Base-by-base conservation (phyloP, 768 basidiomycete genomes). In the Hebeloma cylindrosporum region DNA sequence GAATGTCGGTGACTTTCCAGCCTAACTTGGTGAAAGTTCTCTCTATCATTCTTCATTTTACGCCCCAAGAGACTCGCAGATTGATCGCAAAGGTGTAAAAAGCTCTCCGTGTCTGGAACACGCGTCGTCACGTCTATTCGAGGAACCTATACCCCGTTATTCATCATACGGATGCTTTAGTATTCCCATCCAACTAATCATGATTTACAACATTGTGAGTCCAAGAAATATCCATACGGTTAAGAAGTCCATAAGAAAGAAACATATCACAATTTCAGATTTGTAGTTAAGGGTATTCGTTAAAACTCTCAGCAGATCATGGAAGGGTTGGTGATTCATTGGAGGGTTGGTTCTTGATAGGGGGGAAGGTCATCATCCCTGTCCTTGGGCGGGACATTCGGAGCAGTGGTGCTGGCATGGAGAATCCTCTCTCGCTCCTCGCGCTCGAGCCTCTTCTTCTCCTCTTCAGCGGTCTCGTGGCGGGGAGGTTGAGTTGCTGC, bases 21-120 rank as follows among this genome's bases (percentile, higher is more conserved):
- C 89, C 93, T 0, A 90, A 93, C 56, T 81, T 99, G 23, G 82
- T 98, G 20, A 79, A 86, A 43, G 94, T 99, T 2, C 63, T 98
- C 31, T 93, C 93, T 1, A 93, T 92, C 28, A 93, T 98, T 37
- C 65, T 98, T 28, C 88, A 81, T 29, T 98, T 99, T 58, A 98
- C 95, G 1, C 95, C 95, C 1, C 89, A 94, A 98, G 64, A 90
- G 17, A 45, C 91, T 3, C 75, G 95, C 21, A 73, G 94, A 33
- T 72, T 98, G 28, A 79, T 93, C 46, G 83, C 94, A 7, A 96
- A 94, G 72, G 86, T 93, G 23, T 86, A 66, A 62, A 27, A 8
- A 32, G 13, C 3, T 17, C 5, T 21, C 32, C 26, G n/a, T 16
- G 29, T 22, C 31, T 42, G 16, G 20, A 13, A 31, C 17, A 41